Evolutionary conservation across 2,329 filamentous ascomycete species (phyloP).

Genomic region (Orbilia oligospora): DNA sequence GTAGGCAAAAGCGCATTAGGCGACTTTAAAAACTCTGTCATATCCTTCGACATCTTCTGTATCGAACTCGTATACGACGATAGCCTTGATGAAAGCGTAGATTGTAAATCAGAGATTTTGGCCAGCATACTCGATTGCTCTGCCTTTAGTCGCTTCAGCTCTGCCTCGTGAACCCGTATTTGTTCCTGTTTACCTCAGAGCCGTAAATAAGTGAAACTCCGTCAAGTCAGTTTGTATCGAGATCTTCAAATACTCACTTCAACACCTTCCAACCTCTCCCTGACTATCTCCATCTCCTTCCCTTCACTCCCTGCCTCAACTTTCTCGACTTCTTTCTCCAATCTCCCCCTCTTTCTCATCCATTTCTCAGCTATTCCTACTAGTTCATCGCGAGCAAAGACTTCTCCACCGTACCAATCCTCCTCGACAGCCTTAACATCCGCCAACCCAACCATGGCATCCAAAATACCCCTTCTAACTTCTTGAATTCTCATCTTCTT

Average conservation of each 20-base stretch:
- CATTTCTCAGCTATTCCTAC: constrained; percentile 46
- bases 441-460: constrained; percentile 55
- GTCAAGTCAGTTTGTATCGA: neutral
- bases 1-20: constrained; percentile 47
- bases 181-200: constrained; percentile 26
- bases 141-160: constrained; percentile 42
- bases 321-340: constrained; percentile 53
- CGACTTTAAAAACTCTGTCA: constrained; percentile 54
- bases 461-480: constrained; percentile 54
- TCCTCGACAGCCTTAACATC: constrained; percentile 57
- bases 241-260: constrained; percentile 34
- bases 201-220: neutral
- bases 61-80: constrained; percentile 53
- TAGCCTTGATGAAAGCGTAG: constrained; percentile 49
- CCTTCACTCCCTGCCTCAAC: constrained; percentile 49
- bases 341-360: constrained; percentile 43
- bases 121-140: constrained; percentile 46
- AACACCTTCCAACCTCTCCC: constrained; percentile 51
- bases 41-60: constrained; percentile 55
- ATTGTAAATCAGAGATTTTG: constrained; percentile 56
- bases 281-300: constrained; percentile 53
- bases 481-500: constrained; percentile 56
- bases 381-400: constrained; percentile 32
- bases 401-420: constrained; percentile 48
- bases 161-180: constrained; percentile 57